Base-by-base conservation (phyloP, 306 rosid genomes). In the Canavalia gladiata region DNA sequence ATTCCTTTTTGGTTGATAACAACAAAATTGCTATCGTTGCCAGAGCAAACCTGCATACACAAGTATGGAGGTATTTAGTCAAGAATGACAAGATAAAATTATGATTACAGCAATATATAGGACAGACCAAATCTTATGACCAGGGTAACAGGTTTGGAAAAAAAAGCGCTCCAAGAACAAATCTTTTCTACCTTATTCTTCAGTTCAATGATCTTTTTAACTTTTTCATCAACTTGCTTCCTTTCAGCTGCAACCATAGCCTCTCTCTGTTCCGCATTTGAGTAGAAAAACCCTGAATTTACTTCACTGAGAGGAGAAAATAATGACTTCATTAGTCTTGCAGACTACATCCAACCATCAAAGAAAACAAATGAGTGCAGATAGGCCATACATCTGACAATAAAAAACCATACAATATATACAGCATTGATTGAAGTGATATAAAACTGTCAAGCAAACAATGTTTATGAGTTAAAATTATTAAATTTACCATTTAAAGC, bases 231-330 rank as follows among this genome's bases (percentile, higher is more conserved):
- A 81, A 93, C 99, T 54, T 87, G 92, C 28, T 84, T 93, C 87
- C 99, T 95, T 86, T 95, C 99, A 79, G 98, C 99, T 31, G 87
- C 70, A 86, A 95, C 94, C 99, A 95, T 95, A 4, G 92, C 92
- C 84, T 93, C 99, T 79, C 99, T 90, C 91, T 95, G 99, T 76
- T 93, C 98, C 11, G 99, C 96, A 87, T 72, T 95, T 74, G 99
- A 95, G 97, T 95, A 95, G 93, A 95, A 95, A 87, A 95, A 95
- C 5, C 99, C 99, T 55, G 99, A 85, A 85, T 95, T 95, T 83
- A 95, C 70, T 87, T 95, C 99, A 91, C 99, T 95, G 90, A 67
- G 43, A 79, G 45, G 51, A 72, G 81, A 65, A 89, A 72, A 50
- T 58, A 78, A 63, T 68, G 79, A 78, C 42, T 74, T 69, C 37